These are phyloP conservation scores for Diaporthe ilicicola DNA, from an alignment of 2,329 filamentous ascomycete species.

Conservation along the genomic window DNA sequence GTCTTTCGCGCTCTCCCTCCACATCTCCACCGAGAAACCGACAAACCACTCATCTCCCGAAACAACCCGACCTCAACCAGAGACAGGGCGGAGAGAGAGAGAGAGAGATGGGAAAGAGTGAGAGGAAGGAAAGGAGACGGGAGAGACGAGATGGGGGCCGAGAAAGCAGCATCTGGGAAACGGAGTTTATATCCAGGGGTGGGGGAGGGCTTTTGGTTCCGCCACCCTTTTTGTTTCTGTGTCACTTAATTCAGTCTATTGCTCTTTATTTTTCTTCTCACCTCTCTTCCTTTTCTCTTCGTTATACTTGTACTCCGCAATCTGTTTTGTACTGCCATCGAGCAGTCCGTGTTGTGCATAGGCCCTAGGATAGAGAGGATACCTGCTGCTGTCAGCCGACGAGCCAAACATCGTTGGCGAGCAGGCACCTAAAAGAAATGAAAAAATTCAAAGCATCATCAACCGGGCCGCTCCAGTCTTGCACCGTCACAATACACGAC, in stretches of 20 bases:
- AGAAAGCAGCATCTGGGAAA: constrained; percentile 19
- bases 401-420: background rate
- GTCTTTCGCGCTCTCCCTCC: background rate
- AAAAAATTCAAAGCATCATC: background rate
- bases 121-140: background rate
- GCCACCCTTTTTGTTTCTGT: background rate
- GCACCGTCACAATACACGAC: background rate
- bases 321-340: background rate
- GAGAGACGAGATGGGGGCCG: too few relatives aligned
- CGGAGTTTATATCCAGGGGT: constrained; percentile 4
- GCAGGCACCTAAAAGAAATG: background rate
- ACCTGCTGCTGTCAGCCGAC: background rate
- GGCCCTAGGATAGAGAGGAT: background rate
- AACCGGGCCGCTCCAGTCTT: background rate
- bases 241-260: constrained; percentile 16
- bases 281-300: background rate
- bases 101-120: too few relatives aligned
- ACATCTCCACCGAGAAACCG: background rate
- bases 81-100: background rate
- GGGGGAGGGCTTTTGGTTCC: background rate
- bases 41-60: background rate
- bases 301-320: background rate
- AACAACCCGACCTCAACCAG: background rate
- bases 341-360: constrained; percentile 14
- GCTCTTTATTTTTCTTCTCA: background rate